Evolutionary conservation across 768 basidiomycete genomes (phyloP).

Genomic region (Boletus rubropictus): DNA sequence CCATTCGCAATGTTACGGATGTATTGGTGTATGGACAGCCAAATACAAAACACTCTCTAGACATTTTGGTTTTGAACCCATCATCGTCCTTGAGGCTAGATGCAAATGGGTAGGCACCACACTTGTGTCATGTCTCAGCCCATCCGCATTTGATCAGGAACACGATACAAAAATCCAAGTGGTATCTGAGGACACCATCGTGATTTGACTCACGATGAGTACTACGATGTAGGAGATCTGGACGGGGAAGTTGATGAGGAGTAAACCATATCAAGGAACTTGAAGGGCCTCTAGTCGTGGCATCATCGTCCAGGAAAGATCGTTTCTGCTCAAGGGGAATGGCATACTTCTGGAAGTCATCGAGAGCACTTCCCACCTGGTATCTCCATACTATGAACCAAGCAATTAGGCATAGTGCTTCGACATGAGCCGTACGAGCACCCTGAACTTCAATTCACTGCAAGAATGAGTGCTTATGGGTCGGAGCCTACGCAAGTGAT

Average conservation of each 20-base stretch:
- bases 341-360: neutral
- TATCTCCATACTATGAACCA: neutral
- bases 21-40: constrained; percentile 18
- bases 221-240: neutral
- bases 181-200: neutral
- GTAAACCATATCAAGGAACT: neutral
- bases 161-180: neutral
- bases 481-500: neutral
- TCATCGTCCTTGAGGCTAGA: neutral
- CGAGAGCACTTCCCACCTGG: neutral
- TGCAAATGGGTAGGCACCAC: neutral
- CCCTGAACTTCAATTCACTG: neutral
- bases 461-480: neutral
- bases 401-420: neutral
- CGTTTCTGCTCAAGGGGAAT: neutral
- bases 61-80: neutral
- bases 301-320: neutral
- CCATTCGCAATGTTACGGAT: constrained; percentile 12
- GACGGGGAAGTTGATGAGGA: neutral
- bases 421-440: neutral
- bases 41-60: constrained; percentile 6
- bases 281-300: neutral
- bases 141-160: neutral
- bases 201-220: neutral
- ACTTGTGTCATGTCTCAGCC: neutral